These are phyloP conservation scores for Fusarium sp. DNA, from an alignment of 2,329 filamentous ascomycete genomes.

Conservation along the genomic window DNA sequence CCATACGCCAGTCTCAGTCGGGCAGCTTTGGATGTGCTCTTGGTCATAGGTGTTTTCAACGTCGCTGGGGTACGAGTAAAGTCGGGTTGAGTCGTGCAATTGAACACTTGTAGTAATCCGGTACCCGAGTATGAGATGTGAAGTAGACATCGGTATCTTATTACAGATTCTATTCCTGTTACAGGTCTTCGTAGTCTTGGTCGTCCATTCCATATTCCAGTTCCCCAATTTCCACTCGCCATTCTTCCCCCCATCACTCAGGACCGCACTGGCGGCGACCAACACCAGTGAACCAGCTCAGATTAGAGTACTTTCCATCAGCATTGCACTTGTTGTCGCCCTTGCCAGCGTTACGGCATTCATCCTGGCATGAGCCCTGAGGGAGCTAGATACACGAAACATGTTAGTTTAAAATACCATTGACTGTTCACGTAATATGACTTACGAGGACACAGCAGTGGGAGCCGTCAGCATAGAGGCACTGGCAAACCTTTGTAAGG, in stretches of 20 bases:
- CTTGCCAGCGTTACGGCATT: neutral
- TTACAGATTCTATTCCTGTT: rapidly evolving
- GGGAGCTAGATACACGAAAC: rapidly evolving
- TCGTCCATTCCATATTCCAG: rapidly evolving
- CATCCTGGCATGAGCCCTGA: neutral
- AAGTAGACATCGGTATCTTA: neutral
- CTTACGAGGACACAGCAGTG: neutral
- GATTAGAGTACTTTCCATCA: neutral
- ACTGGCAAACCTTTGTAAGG: neutral
- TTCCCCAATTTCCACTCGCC: neutral
- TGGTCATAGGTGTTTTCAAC: neutral
- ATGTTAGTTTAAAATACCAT: too few species aligned
- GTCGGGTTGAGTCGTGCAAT: rapidly evolving
- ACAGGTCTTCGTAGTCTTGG: neutral
- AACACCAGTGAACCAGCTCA: neutral
- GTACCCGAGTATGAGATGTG: rapidly evolving
- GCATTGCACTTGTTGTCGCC: neutral
- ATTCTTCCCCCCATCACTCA: neutral
- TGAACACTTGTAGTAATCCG: rapidly evolving
- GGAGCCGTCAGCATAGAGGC: neutral
- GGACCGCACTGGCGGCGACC: neutral
- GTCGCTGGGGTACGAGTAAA: neutral
- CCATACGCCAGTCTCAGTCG: neutral
- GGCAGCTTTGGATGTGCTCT: rapidly evolving
- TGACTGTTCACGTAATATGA: too few species aligned